These are phyloP conservation scores for Aspergillus amoenus DNA, from an alignment of 2,329 filamentous ascomycete genomes.

Conservation along the genomic window DNA sequence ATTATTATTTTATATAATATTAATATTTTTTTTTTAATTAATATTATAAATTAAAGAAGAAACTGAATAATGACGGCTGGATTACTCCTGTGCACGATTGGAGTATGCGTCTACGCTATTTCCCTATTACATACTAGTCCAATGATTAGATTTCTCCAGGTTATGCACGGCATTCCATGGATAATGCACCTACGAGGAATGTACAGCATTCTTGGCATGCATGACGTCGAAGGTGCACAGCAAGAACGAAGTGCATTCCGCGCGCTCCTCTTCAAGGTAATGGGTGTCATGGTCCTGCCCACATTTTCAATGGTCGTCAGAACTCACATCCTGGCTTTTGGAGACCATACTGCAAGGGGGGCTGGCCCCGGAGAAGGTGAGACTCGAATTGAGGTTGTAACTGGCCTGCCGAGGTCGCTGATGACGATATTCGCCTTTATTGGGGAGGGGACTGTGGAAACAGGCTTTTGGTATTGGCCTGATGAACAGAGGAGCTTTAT, in stretches of 20 bases:
- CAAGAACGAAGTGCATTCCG: constrained; percentile 16
- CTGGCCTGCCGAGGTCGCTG: constrained; percentile 28
- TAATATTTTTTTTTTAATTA: too few species aligned
- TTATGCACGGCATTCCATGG: constrained; percentile 31
- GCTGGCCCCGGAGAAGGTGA: neutral
- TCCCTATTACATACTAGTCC: too few species aligned
- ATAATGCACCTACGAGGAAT: constrained; percentile 34
- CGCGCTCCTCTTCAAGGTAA: constrained; percentile 29
- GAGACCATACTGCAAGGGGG: constrained; percentile 22
- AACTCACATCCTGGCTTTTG: constrained; percentile 27
- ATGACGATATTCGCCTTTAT: constrained; percentile 29
- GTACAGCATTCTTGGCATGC: constrained; percentile 30
- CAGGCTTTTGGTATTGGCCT: constrained; percentile 31
- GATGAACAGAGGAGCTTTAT: constrained; percentile 25
- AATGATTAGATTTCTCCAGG: constrained; percentile 7
- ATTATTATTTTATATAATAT: too few species aligned
- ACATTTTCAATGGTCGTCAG: constrained; percentile 28
- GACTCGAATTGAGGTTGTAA: constrained; percentile 31
- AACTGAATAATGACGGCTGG: too few species aligned
- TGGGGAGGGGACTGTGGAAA: constrained; percentile 23
- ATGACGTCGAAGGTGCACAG: constrained; percentile 18
- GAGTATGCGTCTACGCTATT: constrained; percentile 18
- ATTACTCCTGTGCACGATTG: constrained; percentile 32
- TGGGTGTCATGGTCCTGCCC: constrained; percentile 33
- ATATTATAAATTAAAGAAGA: too few species aligned